phyloP scores from a whole-genome alignment of 75 land plant genomes.

The Pinus albicaulis region DNA sequence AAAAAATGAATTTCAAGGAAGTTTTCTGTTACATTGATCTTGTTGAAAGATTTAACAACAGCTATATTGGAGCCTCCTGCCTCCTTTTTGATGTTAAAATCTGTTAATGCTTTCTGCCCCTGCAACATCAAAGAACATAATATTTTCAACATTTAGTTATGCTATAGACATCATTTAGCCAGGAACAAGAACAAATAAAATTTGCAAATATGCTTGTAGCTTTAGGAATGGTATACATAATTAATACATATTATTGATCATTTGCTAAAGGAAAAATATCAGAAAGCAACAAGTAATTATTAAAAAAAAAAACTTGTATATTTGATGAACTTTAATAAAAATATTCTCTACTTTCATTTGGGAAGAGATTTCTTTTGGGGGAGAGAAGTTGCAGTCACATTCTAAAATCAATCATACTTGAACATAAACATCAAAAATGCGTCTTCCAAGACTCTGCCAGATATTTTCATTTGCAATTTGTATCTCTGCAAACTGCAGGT shows the following conservation, averaged over 20 bases:
- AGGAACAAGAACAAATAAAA: neutral
- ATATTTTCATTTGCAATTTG: neutral
- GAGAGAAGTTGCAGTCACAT: too few relatives aligned
- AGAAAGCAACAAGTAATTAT: too few relatives aligned
- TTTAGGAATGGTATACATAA: neutral
- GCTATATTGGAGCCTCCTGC: slow-evolving; percentile 46
- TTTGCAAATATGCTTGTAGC: slow-evolving; percentile 1
- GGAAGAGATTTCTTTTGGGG: too few relatives aligned
- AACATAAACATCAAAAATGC: slow-evolving; percentile 70
- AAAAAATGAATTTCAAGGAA: slow-evolving; percentile 70
- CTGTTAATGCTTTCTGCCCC: slow-evolving; percentile 39
- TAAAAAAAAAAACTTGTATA: too few relatives aligned
- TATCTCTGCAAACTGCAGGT: slow-evolving; percentile 58
- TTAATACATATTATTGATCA: neutral
- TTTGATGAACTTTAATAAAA: too few relatives aligned
- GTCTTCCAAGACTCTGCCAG: slow-evolving; percentile 59
- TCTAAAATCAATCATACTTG: slow-evolving; percentile 34
- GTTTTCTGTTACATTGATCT: slow-evolving; percentile 37
- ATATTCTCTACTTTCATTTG: too few relatives aligned
- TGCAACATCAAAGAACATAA: slow-evolving; percentile 11
- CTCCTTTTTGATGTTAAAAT: slow-evolving; percentile 51
- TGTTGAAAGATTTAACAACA: slow-evolving; percentile 19
- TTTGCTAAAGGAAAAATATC: neutral
- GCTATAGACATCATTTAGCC: neutral
- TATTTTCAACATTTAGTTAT: neutral